Conservation (phyloP, 208 protist genomes). For the Acanthamoeba royreba region DNA sequence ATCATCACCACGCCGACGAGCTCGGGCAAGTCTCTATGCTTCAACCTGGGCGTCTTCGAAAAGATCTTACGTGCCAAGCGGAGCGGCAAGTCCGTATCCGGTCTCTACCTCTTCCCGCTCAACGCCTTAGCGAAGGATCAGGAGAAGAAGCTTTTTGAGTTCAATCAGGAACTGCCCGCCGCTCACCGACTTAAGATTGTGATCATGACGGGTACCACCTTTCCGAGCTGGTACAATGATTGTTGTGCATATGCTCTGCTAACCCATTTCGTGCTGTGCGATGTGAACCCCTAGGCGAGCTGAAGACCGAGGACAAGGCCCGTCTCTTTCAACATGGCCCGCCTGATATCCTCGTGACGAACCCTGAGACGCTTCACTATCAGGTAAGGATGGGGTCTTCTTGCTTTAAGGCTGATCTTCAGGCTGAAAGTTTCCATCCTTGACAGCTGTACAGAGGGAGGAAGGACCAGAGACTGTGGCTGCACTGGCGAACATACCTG, state of each 20-base stretch:
- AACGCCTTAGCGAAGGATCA: neutral
- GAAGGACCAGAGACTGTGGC: neutral
- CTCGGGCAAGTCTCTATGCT: neutral
- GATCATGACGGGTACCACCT: neutral
- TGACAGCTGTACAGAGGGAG: neutral
- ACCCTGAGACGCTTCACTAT: neutral
- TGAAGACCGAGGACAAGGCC: neutral
- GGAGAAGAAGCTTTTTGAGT: neutral
- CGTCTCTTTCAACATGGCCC: neutral
- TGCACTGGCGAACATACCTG: neutral
- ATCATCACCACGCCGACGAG: neutral
- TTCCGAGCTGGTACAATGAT: neutral
- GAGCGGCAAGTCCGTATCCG: neutral
- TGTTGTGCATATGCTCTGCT: neutral
- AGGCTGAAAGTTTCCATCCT: neutral
- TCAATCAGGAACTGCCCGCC: neutral
- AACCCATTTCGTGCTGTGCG: neutral
- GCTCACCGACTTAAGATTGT: neutral
- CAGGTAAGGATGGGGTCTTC: neutral
- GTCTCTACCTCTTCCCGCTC: neutral
- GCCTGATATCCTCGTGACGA: neutral
- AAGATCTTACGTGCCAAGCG: neutral
- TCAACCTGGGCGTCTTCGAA: neutral
- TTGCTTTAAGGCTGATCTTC: neutral
- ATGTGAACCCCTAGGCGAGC: neutral